Evolutionary conservation across 2,329 filamentous ascomycete species (phyloP).

Genomic region (Xylariales sp.): DNA sequence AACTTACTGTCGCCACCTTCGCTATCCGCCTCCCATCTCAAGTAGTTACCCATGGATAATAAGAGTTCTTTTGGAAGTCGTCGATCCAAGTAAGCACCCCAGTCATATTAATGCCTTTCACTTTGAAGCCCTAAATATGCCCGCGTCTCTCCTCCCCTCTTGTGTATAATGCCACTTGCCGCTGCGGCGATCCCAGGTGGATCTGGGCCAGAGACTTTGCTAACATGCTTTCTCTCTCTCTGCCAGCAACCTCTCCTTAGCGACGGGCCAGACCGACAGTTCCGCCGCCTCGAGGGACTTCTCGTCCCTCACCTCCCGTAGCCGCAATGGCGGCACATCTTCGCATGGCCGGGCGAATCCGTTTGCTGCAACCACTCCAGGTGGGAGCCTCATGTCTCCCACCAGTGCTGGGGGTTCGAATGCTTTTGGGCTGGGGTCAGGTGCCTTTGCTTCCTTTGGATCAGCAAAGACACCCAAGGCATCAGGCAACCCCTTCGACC

Average conservation of each 20-base stretch:
- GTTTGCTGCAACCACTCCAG: constrained; percentile 71
- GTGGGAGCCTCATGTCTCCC: constrained; percentile 67
- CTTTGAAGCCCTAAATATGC: no score
- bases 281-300: constrained; percentile 40
- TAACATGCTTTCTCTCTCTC: no score
- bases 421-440: constrained; percentile 89
- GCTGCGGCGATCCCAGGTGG: no score
- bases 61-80: constrained; percentile 63
- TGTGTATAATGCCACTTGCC: no score
- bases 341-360: constrained; percentile 76
- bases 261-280: constrained; percentile 54
- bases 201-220: no score
- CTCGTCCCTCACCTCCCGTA: constrained; percentile 46
- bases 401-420: constrained; percentile 63
- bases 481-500: constrained; percentile 74
- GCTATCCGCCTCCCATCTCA: not conserved
- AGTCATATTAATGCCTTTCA: no score
- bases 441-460: constrained; percentile 95
- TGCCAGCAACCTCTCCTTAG: constrained; percentile 85
- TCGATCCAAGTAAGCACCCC: constrained; percentile 75
- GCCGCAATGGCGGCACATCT: constrained; percentile 62
- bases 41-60: constrained; percentile 48
- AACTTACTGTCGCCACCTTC: not conserved
- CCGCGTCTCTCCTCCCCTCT: no score
- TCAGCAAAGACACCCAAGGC: constrained; percentile 85